These are phyloP conservation scores for Thraustochytrium striatum DNA, from an alignment of 352 stramenopile species.

Conservation along the genomic window DNA sequence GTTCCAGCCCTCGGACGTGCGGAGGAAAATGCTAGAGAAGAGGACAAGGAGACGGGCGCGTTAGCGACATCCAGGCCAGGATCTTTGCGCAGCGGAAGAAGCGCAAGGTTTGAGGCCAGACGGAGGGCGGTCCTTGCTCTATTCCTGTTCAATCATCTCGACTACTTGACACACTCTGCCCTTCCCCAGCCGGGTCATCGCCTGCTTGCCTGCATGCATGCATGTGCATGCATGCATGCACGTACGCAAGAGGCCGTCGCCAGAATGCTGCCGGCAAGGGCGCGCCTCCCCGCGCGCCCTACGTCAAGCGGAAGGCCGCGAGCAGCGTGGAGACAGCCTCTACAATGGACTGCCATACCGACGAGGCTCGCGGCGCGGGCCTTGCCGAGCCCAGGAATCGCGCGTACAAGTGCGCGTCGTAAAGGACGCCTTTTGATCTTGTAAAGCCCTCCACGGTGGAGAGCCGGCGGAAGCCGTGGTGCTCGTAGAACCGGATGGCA, in stretches of 20 bases:
- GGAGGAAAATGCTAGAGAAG: not conserved
- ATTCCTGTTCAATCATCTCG: not conserved
- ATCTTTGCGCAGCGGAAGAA: no score
- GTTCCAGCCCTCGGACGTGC: not conserved
- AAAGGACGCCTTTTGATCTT: slow-evolving; percentile 62
- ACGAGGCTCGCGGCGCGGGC: not conserved
- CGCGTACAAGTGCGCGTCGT: slow-evolving; percentile 71
- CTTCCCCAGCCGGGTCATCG: not conserved
- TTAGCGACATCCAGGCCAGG: not conserved
- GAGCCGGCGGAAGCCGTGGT: slow-evolving; percentile 86
- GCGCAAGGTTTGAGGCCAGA: not conserved
- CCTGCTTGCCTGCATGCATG: not conserved
- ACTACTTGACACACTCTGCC: not conserved
- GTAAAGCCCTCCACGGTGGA: slow-evolving; percentile 67
- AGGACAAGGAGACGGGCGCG: not conserved
- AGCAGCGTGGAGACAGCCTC: not conserved
- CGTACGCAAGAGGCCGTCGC: not conserved
- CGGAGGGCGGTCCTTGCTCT: not conserved
- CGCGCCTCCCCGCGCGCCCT: not conserved
- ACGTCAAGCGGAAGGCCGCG: not conserved
- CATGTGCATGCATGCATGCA: not conserved
- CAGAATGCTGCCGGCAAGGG: not conserved
- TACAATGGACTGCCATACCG: not conserved
- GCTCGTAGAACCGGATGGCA: slow-evolving; percentile 92
- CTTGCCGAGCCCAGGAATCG: slow-evolving; percentile 54